phyloP scores from a whole-genome alignment of 371 early-diverging fungal genomes.

The Actinomortierella ambigua region DNA sequence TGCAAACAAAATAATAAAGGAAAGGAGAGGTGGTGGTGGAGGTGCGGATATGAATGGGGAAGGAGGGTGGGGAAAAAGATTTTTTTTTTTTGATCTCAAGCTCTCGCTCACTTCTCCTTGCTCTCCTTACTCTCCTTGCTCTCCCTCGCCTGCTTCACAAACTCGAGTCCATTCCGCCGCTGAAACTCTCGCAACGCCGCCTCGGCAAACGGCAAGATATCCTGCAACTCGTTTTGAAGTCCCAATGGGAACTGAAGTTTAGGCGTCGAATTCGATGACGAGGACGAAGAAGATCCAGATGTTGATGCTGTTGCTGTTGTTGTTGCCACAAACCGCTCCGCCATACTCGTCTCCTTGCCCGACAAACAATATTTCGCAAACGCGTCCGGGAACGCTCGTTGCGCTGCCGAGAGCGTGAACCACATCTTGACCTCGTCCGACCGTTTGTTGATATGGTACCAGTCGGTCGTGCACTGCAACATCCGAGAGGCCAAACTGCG shows the following conservation, averaged over 20 bases:
- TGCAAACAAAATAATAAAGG: no score
- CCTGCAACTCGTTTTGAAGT: conserved; percentile 24
- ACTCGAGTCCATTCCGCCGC: conserved; percentile 16
- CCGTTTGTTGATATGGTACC: conserved; percentile 41
- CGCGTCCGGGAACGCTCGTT: conserved; percentile 25
- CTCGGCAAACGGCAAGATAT: conserved; percentile 30
- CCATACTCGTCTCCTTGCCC: background rate
- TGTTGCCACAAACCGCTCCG: conserved; percentile 18
- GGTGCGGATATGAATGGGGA: no score
- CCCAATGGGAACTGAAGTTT: conserved; percentile 41
- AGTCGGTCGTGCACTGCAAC: conserved; percentile 34
- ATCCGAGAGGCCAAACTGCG: conserved; percentile 21
- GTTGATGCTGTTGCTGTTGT: no score
- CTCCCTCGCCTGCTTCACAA: no score
- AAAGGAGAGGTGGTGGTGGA: no score
- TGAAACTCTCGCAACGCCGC: conserved; percentile 26
- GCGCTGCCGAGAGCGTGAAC: conserved; percentile 31
- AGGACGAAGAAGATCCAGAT: no score
- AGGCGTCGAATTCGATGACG: no score
- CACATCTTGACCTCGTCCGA: conserved; percentile 26
- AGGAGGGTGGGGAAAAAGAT: no score
- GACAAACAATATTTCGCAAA: conserved; percentile 31
- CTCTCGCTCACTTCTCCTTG: no score
- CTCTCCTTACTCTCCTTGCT: no score
- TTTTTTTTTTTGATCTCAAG: no score